These are phyloP conservation scores for Suillus alpinus DNA, from an alignment of 768 basidiomycete species.

Conservation along the genomic window DNA sequence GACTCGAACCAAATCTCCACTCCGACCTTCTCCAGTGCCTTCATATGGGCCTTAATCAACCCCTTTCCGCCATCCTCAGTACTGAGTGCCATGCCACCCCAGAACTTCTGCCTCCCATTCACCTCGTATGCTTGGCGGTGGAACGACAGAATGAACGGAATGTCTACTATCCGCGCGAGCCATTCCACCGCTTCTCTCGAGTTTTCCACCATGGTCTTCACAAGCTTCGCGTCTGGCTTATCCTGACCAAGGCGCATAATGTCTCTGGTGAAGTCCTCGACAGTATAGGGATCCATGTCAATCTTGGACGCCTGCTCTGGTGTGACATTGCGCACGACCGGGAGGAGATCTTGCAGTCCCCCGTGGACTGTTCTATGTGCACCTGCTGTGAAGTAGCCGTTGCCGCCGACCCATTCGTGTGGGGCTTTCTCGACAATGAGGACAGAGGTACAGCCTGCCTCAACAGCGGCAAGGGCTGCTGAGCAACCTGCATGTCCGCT, in stretches of 20 bases:
- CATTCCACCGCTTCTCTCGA: constrained; percentile 58
- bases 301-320: constrained; percentile 42
- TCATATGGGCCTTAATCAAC: constrained; percentile 53
- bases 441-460: constrained; percentile 59
- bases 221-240: constrained; percentile 47
- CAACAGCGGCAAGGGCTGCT: constrained; percentile 58
- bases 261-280: constrained; percentile 51
- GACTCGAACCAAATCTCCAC: constrained; percentile 59
- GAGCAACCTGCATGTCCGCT: constrained; percentile 68
- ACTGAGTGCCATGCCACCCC: constrained; percentile 66
- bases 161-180: constrained; percentile 47
- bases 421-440: constrained; percentile 68
- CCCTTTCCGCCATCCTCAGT: constrained; percentile 70
- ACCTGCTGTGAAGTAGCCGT: constrained; percentile 72
- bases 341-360: constrained; percentile 58
- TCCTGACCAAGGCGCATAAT: constrained; percentile 58
- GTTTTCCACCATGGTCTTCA: constrained; percentile 48
- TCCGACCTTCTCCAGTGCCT: constrained; percentile 45
- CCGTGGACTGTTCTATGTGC: constrained; percentile 62
- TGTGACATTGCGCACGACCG: constrained; percentile 48
- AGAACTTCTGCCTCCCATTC: constrained; percentile 60
- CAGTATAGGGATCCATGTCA: constrained; percentile 59
- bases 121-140: constrained; percentile 69
- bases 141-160: constrained; percentile 59
- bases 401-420: constrained; percentile 62